These are phyloP conservation scores for Metarhizium sp. DNA, from an alignment of 2,329 filamentous ascomycete genomes.

Conservation along the genomic window DNA sequence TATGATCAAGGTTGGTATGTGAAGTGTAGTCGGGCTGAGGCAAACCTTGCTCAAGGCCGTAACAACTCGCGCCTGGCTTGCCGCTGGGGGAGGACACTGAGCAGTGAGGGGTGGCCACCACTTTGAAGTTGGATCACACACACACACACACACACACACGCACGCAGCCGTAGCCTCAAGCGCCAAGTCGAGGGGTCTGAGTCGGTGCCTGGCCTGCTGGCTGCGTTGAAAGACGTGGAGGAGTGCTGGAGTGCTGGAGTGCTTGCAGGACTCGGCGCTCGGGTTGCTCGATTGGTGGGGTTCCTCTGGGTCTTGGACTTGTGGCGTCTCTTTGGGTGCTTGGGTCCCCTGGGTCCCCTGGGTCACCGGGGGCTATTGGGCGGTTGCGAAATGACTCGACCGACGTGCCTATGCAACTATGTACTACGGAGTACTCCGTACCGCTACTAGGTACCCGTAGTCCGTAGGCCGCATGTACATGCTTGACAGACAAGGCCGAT, in stretches of 20 bases:
- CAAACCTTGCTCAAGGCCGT: neutral
- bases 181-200: too few relatives aligned
- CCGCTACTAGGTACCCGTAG: too few relatives aligned
- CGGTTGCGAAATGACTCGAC: slow-evolving; percentile 1
- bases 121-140: neutral
- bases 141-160: too few relatives aligned
- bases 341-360: neutral
- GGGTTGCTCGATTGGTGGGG: neutral
- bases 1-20: neutral
- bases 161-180: too few relatives aligned
- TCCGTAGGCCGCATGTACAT: too few relatives aligned
- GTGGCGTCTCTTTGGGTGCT: neutral
- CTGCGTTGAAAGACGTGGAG: too few relatives aligned
- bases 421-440: too few relatives aligned
- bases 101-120: neutral
- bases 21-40: neutral
- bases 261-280: neutral
- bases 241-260: neutral
- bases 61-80: neutral
- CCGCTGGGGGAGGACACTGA: neutral
- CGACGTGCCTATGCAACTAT: too few relatives aligned
- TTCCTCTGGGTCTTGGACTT: neutral
- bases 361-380: neutral
- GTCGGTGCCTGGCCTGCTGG: too few relatives aligned
- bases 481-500: too few relatives aligned